Percentiles rank a stretch among this genome's conserved stretches.
Evolutionary conservation across 139 green algal genomes (phyloP).

Genomic region (Closterium sp.): DNA sequence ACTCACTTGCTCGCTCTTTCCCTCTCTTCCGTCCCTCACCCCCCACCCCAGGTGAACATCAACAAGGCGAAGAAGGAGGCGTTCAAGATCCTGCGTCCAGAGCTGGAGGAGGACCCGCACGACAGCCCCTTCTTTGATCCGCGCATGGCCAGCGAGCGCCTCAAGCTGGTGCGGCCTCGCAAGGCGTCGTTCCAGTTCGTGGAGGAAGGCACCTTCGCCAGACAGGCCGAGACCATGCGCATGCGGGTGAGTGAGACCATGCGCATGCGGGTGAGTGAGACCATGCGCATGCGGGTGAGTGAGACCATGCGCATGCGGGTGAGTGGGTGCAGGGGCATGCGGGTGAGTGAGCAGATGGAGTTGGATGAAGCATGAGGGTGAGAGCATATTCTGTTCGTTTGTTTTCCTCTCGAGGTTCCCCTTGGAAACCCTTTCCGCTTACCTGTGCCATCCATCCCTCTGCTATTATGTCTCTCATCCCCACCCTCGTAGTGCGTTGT

Average conservation of each 20-base stretch:
- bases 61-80: slow-evolving; percentile 56
- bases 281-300: neutral
- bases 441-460: no score
- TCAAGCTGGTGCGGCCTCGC: slow-evolving; percentile 30
- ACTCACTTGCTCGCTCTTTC: neutral
- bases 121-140: slow-evolving; percentile 46
- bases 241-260: slow-evolving; percentile 11
- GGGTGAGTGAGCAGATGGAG: no score
- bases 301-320: no score
- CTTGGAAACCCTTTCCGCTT: no score
- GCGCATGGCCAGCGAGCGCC: slow-evolving; percentile 29
- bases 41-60: slow-evolving; percentile 47
- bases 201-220: slow-evolving; percentile 27
- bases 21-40: neutral
- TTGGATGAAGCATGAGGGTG: no score
- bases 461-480: no score
- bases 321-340: no score
- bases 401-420: no score
- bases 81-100: slow-evolving; percentile 44
- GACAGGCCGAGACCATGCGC: slow-evolving; percentile 42
- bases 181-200: slow-evolving; percentile 44
- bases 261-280: neutral
- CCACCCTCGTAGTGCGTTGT: neutral
- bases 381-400: no score
- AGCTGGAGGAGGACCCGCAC: slow-evolving; percentile 41